Evolutionary conservation across 192 early-diverging fungal species (phyloP).

Genomic region (Hyaloraphidium curvatum): DNA sequence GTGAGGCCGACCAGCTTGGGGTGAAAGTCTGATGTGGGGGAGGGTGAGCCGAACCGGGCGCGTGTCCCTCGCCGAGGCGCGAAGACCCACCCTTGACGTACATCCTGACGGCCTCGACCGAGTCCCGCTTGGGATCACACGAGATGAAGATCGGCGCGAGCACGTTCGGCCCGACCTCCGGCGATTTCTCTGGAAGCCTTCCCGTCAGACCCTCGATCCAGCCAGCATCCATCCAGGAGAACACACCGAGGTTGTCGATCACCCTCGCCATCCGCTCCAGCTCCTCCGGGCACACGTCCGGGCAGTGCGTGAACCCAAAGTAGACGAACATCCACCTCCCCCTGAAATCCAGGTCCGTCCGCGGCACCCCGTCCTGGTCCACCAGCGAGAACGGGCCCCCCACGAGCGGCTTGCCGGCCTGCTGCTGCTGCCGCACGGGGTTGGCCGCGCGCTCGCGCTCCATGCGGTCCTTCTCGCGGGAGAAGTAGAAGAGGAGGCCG

Average conservation of each 20-base stretch:
- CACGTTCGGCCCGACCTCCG: conserved; percentile 11
- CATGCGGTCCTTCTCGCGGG: conserved; percentile 35
- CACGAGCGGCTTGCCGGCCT: conserved; percentile 61
- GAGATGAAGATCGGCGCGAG: conserved; percentile 87
- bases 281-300: conserved; percentile 98
- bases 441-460: conserved; percentile 16
- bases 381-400: conserved; percentile 79
- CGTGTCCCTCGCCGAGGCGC: not conserved
- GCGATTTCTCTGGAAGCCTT: conserved; percentile 4
- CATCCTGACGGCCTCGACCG: conserved; percentile 51
- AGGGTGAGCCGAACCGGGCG: not conserved
- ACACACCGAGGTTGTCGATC: conserved; percentile 49
- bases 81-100: conserved; percentile 28
- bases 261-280: conserved; percentile 91
- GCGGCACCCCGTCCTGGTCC: conserved; percentile 51
- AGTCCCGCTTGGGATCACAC: conserved; percentile 90
- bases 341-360: conserved; percentile 53
- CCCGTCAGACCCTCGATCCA: conserved; percentile 4
- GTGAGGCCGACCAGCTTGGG: conserved; percentile 83
- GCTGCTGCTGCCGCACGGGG: not conserved
- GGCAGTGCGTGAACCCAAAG: conserved; percentile 99
- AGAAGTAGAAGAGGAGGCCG: conserved; percentile 43
- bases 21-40: conserved; percentile 56
- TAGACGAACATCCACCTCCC: conserved; percentile 82
- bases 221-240: conserved; percentile 1